A percentile compares a stretch with the other conserved stretches of the same genome.
Evolutionary conservation across 495 filamentous ascomycete species (phyloP).

Genomic region (Jackrogersella minutella): DNA sequence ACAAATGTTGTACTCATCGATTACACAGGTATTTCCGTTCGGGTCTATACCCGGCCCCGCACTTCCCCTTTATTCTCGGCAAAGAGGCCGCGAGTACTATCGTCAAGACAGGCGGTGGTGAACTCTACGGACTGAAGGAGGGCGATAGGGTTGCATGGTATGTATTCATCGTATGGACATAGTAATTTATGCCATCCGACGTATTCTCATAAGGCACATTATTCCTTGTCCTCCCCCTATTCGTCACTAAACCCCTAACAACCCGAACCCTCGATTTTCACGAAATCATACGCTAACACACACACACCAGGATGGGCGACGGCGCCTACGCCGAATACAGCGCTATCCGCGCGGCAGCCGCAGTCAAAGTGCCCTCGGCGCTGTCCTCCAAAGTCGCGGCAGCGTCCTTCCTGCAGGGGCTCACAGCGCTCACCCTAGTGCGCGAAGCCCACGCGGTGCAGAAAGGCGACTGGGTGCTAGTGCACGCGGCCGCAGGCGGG

Average conservation of each 20-base stretch:
- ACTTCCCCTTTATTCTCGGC: slow-evolving; percentile 80
- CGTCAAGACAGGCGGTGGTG: slow-evolving; percentile 46
- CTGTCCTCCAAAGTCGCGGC: slow-evolving; percentile 70
- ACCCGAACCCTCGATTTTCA: too few relatives aligned
- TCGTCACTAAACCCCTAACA: too few relatives aligned
- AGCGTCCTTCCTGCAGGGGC: slow-evolving; percentile 77
- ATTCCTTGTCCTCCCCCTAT: not conserved
- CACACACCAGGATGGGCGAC: slow-evolving; percentile 50
- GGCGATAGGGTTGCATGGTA: slow-evolving; percentile 74
- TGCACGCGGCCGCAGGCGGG: slow-evolving; percentile 92
- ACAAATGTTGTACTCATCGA: not conserved
- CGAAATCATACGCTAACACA: slow-evolving; percentile 25
- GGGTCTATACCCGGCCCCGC: slow-evolving; percentile 78
- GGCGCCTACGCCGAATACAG: slow-evolving; percentile 79
- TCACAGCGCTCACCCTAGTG: slow-evolving; percentile 85
- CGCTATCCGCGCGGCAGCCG: slow-evolving; percentile 62
- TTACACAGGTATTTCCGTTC: slow-evolving; percentile 78
- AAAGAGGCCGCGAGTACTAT: slow-evolving; percentile 73
- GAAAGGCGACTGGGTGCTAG: slow-evolving; percentile 79
- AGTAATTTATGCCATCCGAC: not conserved
- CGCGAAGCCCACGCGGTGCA: slow-evolving; percentile 79
- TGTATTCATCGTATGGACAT: slow-evolving; percentile 2
- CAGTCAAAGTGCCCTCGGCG: slow-evolving; percentile 69
- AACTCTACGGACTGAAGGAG: slow-evolving; percentile 57
- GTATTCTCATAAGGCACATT: not conserved